Base-by-base conservation (phyloP, 768 basidiomycete genomes). In the Agrocybe pediades region DNA sequence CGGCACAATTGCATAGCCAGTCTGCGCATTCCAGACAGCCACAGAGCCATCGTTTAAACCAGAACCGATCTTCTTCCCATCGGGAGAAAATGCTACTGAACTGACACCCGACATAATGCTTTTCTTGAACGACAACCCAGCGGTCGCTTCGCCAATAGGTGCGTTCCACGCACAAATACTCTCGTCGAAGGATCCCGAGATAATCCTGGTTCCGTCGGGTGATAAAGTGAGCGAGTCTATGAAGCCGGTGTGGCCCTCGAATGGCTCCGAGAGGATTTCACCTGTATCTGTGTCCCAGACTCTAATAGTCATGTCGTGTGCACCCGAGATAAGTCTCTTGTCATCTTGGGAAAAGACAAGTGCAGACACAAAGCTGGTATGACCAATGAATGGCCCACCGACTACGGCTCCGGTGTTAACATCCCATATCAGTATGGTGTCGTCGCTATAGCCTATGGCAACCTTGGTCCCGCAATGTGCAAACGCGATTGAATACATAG, bases 401-500 rank as follows among this genome's bases (percentile, higher is more conserved):
- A 30, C 29, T 15, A 30, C 29, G 15, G 29, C 29, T 7, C 29
- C 29, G 15, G 29, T 30, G 15, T 30, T 7, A 30, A 15, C 29
- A 30, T 30, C 15, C 29, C 29, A 30, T 30, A 30, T 30, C 29
- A 7, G 15, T 30, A 30, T 30, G 7, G 29, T 30, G 15, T 30
- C 15, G 41, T 59, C 55, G 13, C 19, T 29, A 16, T 58, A 62
- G 9, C 58, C 62, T 13, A 60, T 64, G 2, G 49, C 54, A 26
- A 66, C 41, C 21, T 43, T 29, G 21, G 47, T 57, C 1, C 64
- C 62, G 51, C 68, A 61, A 1, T 62, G 67, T n/a, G 66, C 66
- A 50, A 62, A 64, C 24, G 59, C 50, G 1, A 64, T 57, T 13
- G 47, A 51, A 57, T 49, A 62, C 58, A 68, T 16, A 61, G 16